A percentile compares a stretch with the other conserved stretches of the same genome.
Conservation (phyloP, 2,329 filamentous ascomycete genomes). For the Trichoderma lentiforme region DNA sequence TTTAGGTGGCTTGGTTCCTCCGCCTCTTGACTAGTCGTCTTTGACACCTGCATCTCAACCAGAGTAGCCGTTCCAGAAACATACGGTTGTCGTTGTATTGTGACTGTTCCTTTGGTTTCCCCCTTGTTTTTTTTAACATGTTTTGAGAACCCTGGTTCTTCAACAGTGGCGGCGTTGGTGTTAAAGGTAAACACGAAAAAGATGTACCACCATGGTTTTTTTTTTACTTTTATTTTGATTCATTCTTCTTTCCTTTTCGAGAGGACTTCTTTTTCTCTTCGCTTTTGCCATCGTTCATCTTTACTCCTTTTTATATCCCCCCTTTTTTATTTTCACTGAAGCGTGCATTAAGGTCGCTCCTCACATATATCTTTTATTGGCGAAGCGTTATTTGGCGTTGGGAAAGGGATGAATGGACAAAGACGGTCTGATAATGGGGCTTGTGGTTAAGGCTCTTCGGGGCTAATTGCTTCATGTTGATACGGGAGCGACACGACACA, state of each 20-base stretch:
- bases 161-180: constrained; percentile 12
- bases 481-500: neutral
- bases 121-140: neutral
- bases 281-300: neutral
- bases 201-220: constrained; percentile 1
- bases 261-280: neutral
- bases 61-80: neutral
- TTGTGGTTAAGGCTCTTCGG: neutral
- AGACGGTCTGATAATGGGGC: constrained; percentile 1
- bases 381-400: constrained; percentile 5
- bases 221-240: neutral
- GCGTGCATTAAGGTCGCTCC: neutral
- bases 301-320: neutral
- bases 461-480: neutral
- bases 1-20: constrained; percentile 28
- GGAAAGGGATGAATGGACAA: neutral
- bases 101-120: neutral
- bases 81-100: neutral
- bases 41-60: neutral
- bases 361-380: neutral
- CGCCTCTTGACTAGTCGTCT: constrained; percentile 32
- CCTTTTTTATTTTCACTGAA: neutral
- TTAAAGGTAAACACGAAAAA: neutral
- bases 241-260: neutral
- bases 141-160: neutral